Percentiles rank a stretch among this genome's conserved stretches.
Conservation (phyloP, 345 rosid genomes). For the Rhizophora mangle region DNA sequence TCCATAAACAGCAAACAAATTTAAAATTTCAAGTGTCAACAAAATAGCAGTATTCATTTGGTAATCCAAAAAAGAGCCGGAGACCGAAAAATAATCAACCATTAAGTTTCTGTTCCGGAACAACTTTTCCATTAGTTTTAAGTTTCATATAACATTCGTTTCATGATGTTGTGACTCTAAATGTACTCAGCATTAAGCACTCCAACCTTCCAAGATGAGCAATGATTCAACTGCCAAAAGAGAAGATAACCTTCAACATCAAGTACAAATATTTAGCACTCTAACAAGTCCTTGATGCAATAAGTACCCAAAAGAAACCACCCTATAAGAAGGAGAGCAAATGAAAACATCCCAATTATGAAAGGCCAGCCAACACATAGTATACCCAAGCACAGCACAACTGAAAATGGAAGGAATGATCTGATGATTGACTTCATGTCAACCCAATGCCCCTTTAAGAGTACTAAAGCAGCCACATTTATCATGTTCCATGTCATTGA, state of each 20-base stretch:
- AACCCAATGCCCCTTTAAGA: constrained; percentile 71
- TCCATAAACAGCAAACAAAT: no score
- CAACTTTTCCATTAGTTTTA: constrained; percentile 11
- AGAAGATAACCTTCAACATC: constrained; percentile 12
- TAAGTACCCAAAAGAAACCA: constrained; percentile 78
- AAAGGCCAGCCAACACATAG: constrained; percentile 72
- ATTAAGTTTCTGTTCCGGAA: constrained; percentile 2
- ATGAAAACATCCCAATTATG: constrained; percentile 59
- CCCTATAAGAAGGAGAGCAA: constrained; percentile 53
- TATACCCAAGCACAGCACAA: constrained; percentile 54
- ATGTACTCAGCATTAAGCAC: constrained; percentile 12
- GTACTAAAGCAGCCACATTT: constrained; percentile 55
- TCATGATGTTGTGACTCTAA: neutral
- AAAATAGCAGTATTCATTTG: no score
- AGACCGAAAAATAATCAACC: neutral
- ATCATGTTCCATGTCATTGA: constrained; percentile 93
- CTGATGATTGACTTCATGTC: constrained; percentile 48
- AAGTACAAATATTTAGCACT: constrained; percentile 32
- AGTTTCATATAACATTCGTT: neutral
- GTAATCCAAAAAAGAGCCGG: no score
- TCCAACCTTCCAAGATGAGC: constrained; percentile 5
- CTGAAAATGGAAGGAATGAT: constrained; percentile 66
- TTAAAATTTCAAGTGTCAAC: no score
- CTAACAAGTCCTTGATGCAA: constrained; percentile 51
- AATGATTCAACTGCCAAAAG: neutral